Conservation (phyloP, 805 yeast species). For the Priceomyces fermenticarens region DNA sequence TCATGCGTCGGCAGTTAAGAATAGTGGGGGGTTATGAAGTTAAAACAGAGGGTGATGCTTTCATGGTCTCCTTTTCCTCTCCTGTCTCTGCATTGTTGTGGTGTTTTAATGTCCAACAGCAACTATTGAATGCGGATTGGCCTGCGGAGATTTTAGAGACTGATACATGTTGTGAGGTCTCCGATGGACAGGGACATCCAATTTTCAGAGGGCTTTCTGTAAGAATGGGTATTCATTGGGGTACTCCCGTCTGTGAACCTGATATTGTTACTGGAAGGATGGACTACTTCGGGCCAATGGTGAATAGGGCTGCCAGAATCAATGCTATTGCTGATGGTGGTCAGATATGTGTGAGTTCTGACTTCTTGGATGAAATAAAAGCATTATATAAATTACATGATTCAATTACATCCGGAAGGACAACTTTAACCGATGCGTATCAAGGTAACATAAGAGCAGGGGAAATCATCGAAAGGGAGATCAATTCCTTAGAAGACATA, state of each 20-base stretch:
- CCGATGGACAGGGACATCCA: conserved; percentile 56
- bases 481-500: conserved; percentile 58
- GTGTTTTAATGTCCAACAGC: conserved; percentile 92
- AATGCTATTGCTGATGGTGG: conserved; percentile 98
- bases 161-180: conserved; percentile 77
- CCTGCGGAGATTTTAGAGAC: conserved; percentile 86
- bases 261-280: conserved; percentile 94
- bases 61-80: conserved; percentile 94
- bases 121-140: conserved; percentile 84
- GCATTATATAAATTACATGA: conserved; percentile 51
- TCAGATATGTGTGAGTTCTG: conserved; percentile 85
- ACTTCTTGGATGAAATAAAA: conserved; percentile 70
- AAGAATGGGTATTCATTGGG: conserved; percentile 99
- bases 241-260: conserved; percentile 91
- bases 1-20: conserved; percentile 91
- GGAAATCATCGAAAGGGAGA: conserved; percentile 61
- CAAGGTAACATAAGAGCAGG: conserved; percentile 47
- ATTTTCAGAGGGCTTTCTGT: conserved; percentile 90
- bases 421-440: conserved; percentile 38
- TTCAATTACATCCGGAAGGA: conserved; percentile 26
- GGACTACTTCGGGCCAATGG: conserved; percentile 99
- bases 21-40: conserved; percentile 97
- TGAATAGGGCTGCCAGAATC: conserved; percentile 89
- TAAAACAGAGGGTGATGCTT: conserved; percentile 98
- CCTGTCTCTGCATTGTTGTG: conserved; percentile 87